Percentiles rank a stretch among this genome's conserved stretches.
Conservation (phyloP, 2,329 filamentous ascomycete genomes). For the Colletotrichum sp. region DNA sequence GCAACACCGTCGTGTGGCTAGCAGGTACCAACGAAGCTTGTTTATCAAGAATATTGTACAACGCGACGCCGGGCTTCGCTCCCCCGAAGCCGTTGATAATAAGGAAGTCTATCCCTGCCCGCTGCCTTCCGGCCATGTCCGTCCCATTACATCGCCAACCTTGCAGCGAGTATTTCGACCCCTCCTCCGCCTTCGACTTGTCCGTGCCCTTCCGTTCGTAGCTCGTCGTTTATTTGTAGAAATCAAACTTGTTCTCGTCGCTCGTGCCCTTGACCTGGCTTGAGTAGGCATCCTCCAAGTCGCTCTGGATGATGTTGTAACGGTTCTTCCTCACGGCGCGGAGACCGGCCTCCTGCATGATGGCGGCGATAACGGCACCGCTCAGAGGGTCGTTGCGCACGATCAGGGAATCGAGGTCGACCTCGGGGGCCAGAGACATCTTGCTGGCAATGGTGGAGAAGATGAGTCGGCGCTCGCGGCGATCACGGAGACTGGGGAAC, state of each 20-base stretch:
- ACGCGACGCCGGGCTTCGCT: conserved; percentile 9
- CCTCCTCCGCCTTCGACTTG: neutral
- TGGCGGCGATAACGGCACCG: conserved; percentile 94
- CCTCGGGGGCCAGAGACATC: conserved; percentile 97
- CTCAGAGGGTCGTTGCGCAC: conserved; percentile 95
- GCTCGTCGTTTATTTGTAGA: conserved; percentile 72
- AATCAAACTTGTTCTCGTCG: conserved; percentile 82
- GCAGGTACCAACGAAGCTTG: neutral
- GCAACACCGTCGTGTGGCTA: neutral
- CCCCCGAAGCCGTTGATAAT: neutral
- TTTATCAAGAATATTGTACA: conserved; percentile 22
- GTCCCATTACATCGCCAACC: neutral
- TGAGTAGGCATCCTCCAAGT: conserved; percentile 96
- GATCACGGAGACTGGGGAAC: conserved; percentile 93
- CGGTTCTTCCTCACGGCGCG: conserved; percentile 95
- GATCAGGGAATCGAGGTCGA: conserved; percentile 94
- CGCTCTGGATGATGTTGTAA: conserved; percentile 98
- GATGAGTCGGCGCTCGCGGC: conserved; percentile 93
- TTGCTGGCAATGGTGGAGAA: conserved; percentile 96
- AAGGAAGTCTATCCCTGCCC: conserved; percentile 5
- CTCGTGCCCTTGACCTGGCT: conserved; percentile 87
- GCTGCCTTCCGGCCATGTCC: neutral
- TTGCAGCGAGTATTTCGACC: conserved; percentile 1
- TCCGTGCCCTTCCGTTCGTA: conserved; percentile 2
- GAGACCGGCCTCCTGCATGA: conserved; percentile 98